Percentiles rank a stretch among this genome's conserved stretches.
Conservation (phyloP, 768 basidiomycete species). For the Tephrocybe sp. region DNA sequence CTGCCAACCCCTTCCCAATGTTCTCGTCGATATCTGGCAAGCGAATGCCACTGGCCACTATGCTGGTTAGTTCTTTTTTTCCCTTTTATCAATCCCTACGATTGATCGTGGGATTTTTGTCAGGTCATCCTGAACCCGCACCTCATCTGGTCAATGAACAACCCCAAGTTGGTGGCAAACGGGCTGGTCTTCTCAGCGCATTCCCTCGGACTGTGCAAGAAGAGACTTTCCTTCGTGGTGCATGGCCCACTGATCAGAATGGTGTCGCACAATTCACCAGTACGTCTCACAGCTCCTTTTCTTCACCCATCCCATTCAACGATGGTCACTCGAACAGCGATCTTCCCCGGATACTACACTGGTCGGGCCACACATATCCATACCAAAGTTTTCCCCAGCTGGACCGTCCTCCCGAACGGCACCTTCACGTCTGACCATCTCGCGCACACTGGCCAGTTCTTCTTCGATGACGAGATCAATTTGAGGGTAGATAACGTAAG, state of each 20-base stretch:
- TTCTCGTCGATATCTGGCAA: conserved; percentile 61
- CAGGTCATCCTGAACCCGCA: conserved; percentile 47
- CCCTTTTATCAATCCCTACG: background rate
- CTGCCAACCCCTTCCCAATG: conserved; percentile 52
- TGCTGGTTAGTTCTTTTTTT: conserved; percentile 35
- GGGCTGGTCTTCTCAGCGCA: conserved; percentile 40
- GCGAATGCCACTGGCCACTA: conserved; percentile 57
- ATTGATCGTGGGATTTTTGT: background rate
- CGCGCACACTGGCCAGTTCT: conserved; percentile 52
- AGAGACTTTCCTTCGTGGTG: conserved; percentile 52
- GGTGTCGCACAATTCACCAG: conserved; percentile 56
- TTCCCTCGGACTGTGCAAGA: conserved; percentile 42
- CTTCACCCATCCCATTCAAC: background rate
- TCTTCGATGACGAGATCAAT: conserved; percentile 57
- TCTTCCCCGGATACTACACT: conserved; percentile 58
- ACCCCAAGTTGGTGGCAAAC: conserved; percentile 46
- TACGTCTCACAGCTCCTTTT: conserved; percentile 23
- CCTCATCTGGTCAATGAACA: conserved; percentile 42
- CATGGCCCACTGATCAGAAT: conserved; percentile 52
- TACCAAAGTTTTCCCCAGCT: conserved; percentile 53
- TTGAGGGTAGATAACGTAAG: conserved; percentile 45
- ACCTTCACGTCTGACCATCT: conserved; percentile 45
- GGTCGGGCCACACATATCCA: conserved; percentile 58
- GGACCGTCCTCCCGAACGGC: conserved; percentile 42
- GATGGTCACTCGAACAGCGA: conserved; percentile 29